Percentiles rank a stretch among this genome's conserved stretches.
Evolutionary conservation across 208 protist species (phyloP).

Genomic region (Jaenimonas drosophilae): DNA sequence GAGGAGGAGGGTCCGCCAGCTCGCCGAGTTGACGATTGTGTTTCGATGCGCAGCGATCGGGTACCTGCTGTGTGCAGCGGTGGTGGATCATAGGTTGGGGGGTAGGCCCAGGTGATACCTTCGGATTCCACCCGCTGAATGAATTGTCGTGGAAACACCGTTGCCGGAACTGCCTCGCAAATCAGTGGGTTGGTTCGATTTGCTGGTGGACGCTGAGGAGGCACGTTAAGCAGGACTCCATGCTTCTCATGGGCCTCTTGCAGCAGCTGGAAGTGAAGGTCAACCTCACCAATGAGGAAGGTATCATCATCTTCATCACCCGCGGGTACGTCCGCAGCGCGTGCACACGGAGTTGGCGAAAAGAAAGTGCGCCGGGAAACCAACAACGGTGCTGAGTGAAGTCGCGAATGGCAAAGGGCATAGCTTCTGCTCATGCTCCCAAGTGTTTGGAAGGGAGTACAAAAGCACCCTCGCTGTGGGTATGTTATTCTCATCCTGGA

Average conservation of each 20-base stretch:
- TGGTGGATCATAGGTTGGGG: slow-evolving; percentile 32
- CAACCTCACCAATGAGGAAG: slow-evolving; percentile 15
- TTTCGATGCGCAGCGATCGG: slow-evolving; percentile 9
- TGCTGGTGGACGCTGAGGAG: slow-evolving; percentile 56
- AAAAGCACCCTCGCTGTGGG: too few species aligned
- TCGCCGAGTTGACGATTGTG: too few species aligned
- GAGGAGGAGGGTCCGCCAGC: neutral
- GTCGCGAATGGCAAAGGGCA: too few species aligned
- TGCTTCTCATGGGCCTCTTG: slow-evolving; percentile 67
- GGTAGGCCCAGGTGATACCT: slow-evolving; percentile 20
- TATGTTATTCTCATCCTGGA: too few species aligned
- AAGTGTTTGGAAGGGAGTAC: too few species aligned
- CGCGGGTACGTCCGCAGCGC: too few species aligned
- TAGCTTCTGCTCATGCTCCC: too few species aligned
- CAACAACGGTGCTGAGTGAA: too few species aligned
- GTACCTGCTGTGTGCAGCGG: slow-evolving; percentile 43
- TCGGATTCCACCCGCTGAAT: neutral
- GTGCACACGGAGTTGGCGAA: slow-evolving; percentile 6
- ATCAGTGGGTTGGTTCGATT: neutral
- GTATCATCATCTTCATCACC: too few species aligned
- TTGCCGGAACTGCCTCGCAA: neutral
- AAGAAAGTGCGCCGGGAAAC: slow-evolving; percentile 6
- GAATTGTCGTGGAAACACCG: neutral
- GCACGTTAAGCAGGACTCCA: slow-evolving; percentile 57
- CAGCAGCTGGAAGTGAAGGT: slow-evolving; percentile 44